These are phyloP conservation scores for Termitomyces sp. DNA, from an alignment of 768 basidiomycete species.

Conservation along the genomic window DNA sequence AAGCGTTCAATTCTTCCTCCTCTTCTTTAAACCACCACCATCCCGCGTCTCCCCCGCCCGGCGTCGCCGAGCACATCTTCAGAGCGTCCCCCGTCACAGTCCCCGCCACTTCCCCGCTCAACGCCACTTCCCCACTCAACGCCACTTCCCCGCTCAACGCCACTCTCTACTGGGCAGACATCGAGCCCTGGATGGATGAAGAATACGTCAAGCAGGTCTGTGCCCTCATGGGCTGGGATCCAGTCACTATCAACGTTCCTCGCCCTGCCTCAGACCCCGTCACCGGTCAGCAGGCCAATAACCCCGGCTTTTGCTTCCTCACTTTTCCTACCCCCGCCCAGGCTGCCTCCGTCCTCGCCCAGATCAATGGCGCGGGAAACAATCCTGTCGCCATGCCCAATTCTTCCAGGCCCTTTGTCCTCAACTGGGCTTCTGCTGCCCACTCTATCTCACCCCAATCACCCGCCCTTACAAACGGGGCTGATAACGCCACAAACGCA, in stretches of 20 bases:
- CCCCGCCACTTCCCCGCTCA: slow-evolving; percentile 21
- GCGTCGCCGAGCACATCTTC: slow-evolving; percentile 22
- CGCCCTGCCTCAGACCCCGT: slow-evolving; percentile 50
- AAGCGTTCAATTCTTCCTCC: slow-evolving; percentile 26
- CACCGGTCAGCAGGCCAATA: slow-evolving; percentile 66
- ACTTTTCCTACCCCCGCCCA: slow-evolving; percentile 71
- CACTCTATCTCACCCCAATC: slow-evolving; percentile 25
- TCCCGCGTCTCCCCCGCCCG: slow-evolving; percentile 24
- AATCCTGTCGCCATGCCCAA: slow-evolving; percentile 74
- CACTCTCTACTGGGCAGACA: slow-evolving; percentile 81
- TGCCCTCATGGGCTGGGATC: slow-evolving; percentile 82
- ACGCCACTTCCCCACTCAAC: too few species aligned
- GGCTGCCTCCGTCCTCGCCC: slow-evolving; percentile 65
- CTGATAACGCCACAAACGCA: slow-evolving; percentile 20
- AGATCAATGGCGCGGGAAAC: slow-evolving; percentile 46
- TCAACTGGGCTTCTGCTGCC: slow-evolving; percentile 64
- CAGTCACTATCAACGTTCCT: slow-evolving; percentile 67
- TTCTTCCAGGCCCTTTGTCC: slow-evolving; percentile 72
- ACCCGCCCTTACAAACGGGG: slow-evolving; percentile 23
- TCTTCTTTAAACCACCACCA: slow-evolving; percentile 43
- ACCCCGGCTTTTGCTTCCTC: slow-evolving; percentile 84
- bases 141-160: slow-evolving; percentile 28
- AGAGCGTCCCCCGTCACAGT: slow-evolving; percentile 18
- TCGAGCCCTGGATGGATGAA: slow-evolving; percentile 98
- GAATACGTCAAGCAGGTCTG: slow-evolving; percentile 90